Evolutionary conservation across 2,329 filamentous ascomycete genomes (phyloP), one percentile per base, ranked within the genome.

Genomic region (Juglanconis oblonga): DNA sequence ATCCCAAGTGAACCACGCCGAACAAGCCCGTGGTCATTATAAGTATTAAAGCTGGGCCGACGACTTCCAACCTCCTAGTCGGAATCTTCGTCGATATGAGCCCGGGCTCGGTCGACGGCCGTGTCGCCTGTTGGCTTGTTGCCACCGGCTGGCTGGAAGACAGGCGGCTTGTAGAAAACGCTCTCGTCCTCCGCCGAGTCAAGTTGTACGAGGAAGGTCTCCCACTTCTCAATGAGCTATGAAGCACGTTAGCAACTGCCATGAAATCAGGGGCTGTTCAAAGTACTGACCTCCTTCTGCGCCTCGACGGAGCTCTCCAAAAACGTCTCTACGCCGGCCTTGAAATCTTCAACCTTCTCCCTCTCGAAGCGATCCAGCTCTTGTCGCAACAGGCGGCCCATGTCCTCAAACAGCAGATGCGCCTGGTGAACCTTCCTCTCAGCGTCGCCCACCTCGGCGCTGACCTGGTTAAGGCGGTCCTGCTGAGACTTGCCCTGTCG

Each of bases 291-390:
- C 88, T 99, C 95, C 77, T 99, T 99, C 78, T 99, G 95, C 58
- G 94, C 95, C 76, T 99, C 95, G 4, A 99, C 92, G 3, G 95
- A 92, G 70, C 95, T 93, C 79, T 99, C 95, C 68, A 99, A 76
- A 76, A 97, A 99, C 1, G 95, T 99, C 79, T 99, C 95, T 2
- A 99, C 93, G 0, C 93, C 94, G 64, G 90, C 95, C 81, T 99
- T 99, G 76, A 99, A 99, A 72, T 99, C 95, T 72, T 99, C 95
- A 3, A 99, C 95, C 80, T 99, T 99, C 76, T 99, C 95, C 68
- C 85, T 86, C 77, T 99, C 95, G 70, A 99, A 99, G 17, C 93
- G 84, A 69, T 98, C 95, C 66, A 99, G 81, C 74, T 99, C 95
- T 40, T 82, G 83, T 62, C 92, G 87, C 92, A 99, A 95, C 70